Conservation (phyloP, 768 basidiomycete genomes). For the Macrolepiota fuliginosa region DNA sequence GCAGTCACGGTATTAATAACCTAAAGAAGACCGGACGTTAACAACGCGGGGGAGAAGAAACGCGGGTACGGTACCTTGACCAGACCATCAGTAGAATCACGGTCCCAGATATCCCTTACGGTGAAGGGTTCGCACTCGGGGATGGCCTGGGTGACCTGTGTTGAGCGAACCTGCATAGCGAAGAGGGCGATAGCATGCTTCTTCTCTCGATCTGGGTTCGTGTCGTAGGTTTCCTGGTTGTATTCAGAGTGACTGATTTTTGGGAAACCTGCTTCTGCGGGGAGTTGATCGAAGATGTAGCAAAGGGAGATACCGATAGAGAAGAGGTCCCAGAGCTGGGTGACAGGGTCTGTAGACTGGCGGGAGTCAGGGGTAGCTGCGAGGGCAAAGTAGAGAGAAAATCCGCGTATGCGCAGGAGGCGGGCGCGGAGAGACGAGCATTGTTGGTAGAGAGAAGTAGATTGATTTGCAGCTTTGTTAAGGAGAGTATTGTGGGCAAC, state of each 20-base stretch:
- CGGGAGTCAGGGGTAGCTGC: constrained; percentile 58
- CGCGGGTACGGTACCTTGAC: constrained; percentile 74
- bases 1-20: constrained; percentile 87
- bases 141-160: constrained; percentile 58
- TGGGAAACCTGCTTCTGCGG: constrained; percentile 55
- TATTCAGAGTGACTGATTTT: constrained; percentile 66
- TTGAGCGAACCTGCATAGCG: constrained; percentile 79
- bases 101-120: constrained; percentile 86
- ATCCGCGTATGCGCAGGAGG: constrained; percentile 76
- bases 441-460: constrained; percentile 90
- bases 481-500: constrained; percentile 82
- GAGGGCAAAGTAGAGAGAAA: constrained; percentile 66
- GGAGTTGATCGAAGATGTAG: constrained; percentile 93
- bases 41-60: constrained; percentile 12
- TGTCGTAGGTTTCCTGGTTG: constrained; percentile 60
- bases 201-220: constrained; percentile 77
- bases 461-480: constrained; percentile 86
- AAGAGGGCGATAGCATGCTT: constrained; percentile 92
- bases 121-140: constrained; percentile 81
- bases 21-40: constrained; percentile 34
- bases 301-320: constrained; percentile 91
- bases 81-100: constrained; percentile 89
- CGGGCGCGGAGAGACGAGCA: constrained; percentile 75
- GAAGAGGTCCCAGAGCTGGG: constrained; percentile 93
- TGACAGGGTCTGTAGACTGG: constrained; percentile 88